Conservation (phyloP, 495 filamentous ascomycete genomes). For the Cercophora samala region DNA sequence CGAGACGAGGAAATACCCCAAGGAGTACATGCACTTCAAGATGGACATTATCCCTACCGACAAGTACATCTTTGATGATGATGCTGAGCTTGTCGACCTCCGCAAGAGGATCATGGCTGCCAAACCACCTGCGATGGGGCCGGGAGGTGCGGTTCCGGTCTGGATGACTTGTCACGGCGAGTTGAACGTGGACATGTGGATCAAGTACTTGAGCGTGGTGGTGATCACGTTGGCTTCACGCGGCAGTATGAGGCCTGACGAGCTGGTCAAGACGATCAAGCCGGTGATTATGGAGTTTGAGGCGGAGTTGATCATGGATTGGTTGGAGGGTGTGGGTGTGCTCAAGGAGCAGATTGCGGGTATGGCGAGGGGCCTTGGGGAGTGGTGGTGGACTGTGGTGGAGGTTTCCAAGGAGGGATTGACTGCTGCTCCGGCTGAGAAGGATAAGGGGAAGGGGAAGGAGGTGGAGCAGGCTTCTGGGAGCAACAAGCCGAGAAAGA, state of each 20-base stretch:
- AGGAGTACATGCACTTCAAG: slow-evolving; percentile 56
- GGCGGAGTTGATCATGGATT: slow-evolving; percentile 60
- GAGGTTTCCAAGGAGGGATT: slow-evolving; percentile 30
- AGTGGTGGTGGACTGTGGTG: slow-evolving; percentile 69
- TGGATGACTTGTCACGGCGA: slow-evolving; percentile 77
- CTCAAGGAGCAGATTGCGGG: slow-evolving; percentile 33
- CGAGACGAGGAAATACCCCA: slow-evolving; percentile 66
- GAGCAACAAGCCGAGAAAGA: slow-evolving; percentile 15
- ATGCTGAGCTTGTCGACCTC: slow-evolving; percentile 44
- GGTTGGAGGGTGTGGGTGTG: slow-evolving; percentile 54
- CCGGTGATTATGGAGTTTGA: slow-evolving; percentile 67
- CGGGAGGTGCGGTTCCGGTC: slow-evolving; percentile 56
- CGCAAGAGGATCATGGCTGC: slow-evolving; percentile 34
- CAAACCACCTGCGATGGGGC: slow-evolving; percentile 28
- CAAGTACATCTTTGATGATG: slow-evolving; percentile 59
- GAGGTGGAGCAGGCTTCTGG: not conserved
- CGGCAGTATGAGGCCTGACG: slow-evolving; percentile 53
- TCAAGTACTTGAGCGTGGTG: slow-evolving; percentile 56
- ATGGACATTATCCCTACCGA: slow-evolving; percentile 57
- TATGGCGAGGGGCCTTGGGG: slow-evolving; percentile 49
- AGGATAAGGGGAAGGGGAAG: not conserved
- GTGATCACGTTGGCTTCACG: slow-evolving; percentile 57
- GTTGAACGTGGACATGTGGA: slow-evolving; percentile 62
- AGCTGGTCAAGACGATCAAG: slow-evolving; percentile 53
- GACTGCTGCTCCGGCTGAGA: not conserved